phyloP scores from a whole-genome alignment of 169 alveolate species.

The Cytauxzoon felis region DNA sequence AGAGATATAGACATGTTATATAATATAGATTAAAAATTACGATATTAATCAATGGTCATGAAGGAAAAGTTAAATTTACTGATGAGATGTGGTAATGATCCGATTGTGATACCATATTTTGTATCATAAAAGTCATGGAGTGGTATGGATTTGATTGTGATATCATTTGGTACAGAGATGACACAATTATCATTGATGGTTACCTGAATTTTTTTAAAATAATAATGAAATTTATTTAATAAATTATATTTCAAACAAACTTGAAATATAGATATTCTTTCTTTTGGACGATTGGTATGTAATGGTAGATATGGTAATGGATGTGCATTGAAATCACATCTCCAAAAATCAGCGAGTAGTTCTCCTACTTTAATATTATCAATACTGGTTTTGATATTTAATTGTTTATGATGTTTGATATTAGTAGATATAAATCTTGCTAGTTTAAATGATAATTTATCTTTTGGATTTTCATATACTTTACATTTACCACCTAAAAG shows the following conservation, averaged over 20 bases:
- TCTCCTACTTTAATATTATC: slow-evolving; percentile 68
- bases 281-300: slow-evolving; percentile 67
- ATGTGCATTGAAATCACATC: slow-evolving; percentile 60
- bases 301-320: slow-evolving; percentile 69
- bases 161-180: slow-evolving; percentile 21
- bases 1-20: too few relatives aligned
- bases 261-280: slow-evolving; percentile 60
- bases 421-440: slow-evolving; percentile 57
- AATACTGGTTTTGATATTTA: slow-evolving; percentile 34
- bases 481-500: slow-evolving; percentile 70
- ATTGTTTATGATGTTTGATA: slow-evolving; percentile 14
- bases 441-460: slow-evolving; percentile 56
- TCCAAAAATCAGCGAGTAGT: slow-evolving; percentile 72
- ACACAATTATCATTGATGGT: slow-evolving; percentile 22
- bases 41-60: slow-evolving; percentile 29
- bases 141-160: slow-evolving; percentile 20
- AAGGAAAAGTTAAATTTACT: slow-evolving; percentile 46
- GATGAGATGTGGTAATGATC: slow-evolving; percentile 54
- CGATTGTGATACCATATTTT: slow-evolving; percentile 42
- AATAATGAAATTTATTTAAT: background rate
- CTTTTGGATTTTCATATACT: slow-evolving; percentile 65
- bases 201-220: slow-evolving; percentile 18
- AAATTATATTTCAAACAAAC: slow-evolving; percentile 5
- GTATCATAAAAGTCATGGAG: slow-evolving; percentile 42
- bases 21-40: too few relatives aligned